These are phyloP conservation scores for Cyclostephanos invisitatus DNA, from an alignment of 108 stramenopile genomes.

Conservation along the genomic window DNA sequence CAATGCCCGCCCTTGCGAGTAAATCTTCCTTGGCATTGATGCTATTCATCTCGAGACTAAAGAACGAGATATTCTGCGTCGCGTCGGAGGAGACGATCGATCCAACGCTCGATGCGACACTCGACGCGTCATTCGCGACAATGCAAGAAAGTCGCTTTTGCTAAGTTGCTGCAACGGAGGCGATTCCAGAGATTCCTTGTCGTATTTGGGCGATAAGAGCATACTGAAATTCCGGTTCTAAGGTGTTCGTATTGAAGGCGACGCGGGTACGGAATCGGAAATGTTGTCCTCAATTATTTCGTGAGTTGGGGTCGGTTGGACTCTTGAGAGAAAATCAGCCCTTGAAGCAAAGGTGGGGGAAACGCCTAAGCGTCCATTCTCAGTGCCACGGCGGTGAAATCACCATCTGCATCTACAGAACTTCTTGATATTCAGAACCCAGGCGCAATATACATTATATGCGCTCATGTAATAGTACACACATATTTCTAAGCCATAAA, in stretches of 20 bases:
- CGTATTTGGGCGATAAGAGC: constrained; percentile 21
- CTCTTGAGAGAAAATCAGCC: too few relatives aligned
- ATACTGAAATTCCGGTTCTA: constrained; percentile 14
- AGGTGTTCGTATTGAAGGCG: constrained; percentile 25
- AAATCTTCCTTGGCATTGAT: constrained; percentile 11
- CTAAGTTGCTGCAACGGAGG: not conserved
- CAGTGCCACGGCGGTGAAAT: too few relatives aligned
- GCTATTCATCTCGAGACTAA: constrained; percentile 33
- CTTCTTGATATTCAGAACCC: too few relatives aligned
- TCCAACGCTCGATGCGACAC: not conserved
- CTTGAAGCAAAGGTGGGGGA: too few relatives aligned
- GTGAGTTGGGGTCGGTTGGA: too few relatives aligned
- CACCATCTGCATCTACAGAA: too few relatives aligned
- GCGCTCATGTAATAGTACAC: too few relatives aligned
- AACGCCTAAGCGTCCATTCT: too few relatives aligned
- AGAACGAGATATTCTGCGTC: constrained; percentile 24
- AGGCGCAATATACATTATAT: too few relatives aligned
- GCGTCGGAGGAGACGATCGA: constrained; percentile 17
- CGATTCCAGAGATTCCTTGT: not conserved
- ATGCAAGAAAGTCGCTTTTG: constrained; percentile 21
- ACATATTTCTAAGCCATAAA: too few relatives aligned
- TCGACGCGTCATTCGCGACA: constrained; percentile 3
- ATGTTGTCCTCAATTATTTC: too few relatives aligned
- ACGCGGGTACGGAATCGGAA: too few relatives aligned
- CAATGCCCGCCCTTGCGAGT: constrained; percentile 5